phyloP scores from a whole-genome alignment of 83 land plant species.

The Isoetes engelmannii region DNA sequence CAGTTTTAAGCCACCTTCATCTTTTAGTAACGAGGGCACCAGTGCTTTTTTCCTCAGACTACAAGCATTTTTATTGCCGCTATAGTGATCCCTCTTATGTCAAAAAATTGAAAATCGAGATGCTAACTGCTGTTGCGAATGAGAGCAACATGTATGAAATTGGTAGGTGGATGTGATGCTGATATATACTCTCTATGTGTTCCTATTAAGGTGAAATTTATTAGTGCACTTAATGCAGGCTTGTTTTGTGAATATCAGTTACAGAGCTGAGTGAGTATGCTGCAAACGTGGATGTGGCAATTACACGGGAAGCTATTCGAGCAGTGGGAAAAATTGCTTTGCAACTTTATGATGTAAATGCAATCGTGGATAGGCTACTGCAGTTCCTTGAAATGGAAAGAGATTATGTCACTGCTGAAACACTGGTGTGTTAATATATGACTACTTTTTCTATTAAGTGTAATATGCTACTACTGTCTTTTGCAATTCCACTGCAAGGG shows the following conservation, averaged over 20 bases:
- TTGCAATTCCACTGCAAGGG: neutral
- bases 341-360: conserved; percentile 98
- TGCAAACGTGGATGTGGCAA: conserved; percentile 91
- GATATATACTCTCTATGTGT: neutral
- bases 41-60: conserved; percentile 84
- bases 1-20: conserved; percentile 92
- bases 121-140: conserved; percentile 99
- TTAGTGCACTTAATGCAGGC: conserved; percentile 7
- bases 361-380: conserved; percentile 94
- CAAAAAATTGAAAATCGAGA: conserved; percentile 94
- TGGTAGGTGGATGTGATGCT: conserved; percentile 41
- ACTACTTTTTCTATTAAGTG: neutral
- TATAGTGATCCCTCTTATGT: conserved; percentile 97
- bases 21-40: conserved; percentile 96
- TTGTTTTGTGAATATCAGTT: conserved; percentile 42
- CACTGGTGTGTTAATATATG: conserved; percentile 50
- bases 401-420: conserved; percentile 98
- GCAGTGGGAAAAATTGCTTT: conserved; percentile 98
- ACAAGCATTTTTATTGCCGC: conserved; percentile 96
- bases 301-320: conserved; percentile 93
- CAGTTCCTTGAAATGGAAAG: conserved; percentile 99
- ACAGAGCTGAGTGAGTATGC: conserved; percentile 98
- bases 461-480: neutral
- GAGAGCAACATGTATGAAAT: conserved; percentile 97
- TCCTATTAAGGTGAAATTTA: neutral